These are phyloP conservation scores for Ramaria rubella DNA, from an alignment of 768 basidiomycete species.

Conservation along the genomic window DNA sequence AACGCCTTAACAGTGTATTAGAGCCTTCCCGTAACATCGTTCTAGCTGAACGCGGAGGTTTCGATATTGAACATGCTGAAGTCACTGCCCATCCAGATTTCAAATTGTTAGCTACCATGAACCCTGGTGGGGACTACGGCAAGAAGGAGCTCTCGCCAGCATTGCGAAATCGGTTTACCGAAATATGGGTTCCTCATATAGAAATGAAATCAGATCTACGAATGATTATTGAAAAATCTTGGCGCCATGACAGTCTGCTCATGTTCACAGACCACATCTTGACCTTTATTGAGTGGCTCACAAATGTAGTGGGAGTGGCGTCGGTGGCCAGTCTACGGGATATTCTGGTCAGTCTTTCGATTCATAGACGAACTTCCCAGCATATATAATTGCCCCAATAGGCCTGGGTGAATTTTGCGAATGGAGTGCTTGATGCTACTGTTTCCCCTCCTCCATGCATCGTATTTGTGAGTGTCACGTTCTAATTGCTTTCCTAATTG, in stretches of 20 bases:
- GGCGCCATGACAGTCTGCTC: conserved; percentile 50
- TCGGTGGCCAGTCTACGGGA: conserved; percentile 78
- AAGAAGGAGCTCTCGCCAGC: conserved; percentile 99
- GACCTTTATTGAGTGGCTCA: conserved; percentile 80
- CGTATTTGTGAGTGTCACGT: conserved; percentile 65
- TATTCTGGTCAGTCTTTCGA: conserved; percentile 56
- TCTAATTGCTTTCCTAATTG: conserved; percentile 10
- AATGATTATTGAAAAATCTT: conserved; percentile 67
- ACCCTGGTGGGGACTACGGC: conserved; percentile 97
- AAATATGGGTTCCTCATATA: conserved; percentile 95
- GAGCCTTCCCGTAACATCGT: conserved; percentile 85
- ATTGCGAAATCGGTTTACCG: conserved; percentile 94
- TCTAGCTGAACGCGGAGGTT: conserved; percentile 87
- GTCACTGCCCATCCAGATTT: conserved; percentile 64
- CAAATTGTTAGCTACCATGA: conserved; percentile 96
- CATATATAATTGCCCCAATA: conserved; percentile 24
- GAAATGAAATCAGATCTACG: conserved; percentile 65
- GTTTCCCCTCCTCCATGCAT: conserved; percentile 34
- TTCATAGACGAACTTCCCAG: background rate
- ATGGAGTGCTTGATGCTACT: conserved; percentile 40
- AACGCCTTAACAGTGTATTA: conserved; percentile 94
- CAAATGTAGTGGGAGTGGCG: conserved; percentile 48
- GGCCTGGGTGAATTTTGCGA: conserved; percentile 93
- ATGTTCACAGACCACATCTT: conserved; percentile 57
- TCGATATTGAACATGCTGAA: conserved; percentile 56